Evolutionary conservation across 2,329 filamentous ascomycete genomes (phyloP).

Genomic region (Aspergillus candidus): DNA sequence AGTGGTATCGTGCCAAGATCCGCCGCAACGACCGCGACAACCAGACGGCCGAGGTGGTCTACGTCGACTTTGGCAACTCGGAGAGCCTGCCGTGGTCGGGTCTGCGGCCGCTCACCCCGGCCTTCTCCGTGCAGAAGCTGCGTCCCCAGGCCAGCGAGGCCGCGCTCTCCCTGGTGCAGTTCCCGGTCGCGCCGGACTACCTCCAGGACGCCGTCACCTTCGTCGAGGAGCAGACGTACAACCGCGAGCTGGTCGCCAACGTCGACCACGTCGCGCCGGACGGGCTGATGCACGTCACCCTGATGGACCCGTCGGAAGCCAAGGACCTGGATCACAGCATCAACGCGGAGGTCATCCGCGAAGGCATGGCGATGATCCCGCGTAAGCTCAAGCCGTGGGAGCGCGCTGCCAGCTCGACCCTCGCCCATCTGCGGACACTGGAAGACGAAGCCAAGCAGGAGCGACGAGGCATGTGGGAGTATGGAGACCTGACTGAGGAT

Average conservation of each 20-base stretch:
- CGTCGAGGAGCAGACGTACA: slow-evolving; percentile 67
- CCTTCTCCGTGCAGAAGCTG: slow-evolving; percentile 73
- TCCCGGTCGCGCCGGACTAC: slow-evolving; percentile 77
- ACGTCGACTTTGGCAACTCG: slow-evolving; percentile 94
- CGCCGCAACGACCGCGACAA: slow-evolving; percentile 86
- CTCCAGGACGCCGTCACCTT: slow-evolving; percentile 71
- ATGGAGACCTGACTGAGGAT: slow-evolving; percentile 91
- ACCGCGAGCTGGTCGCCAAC: slow-evolving; percentile 75
- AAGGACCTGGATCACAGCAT: slow-evolving; percentile 68
- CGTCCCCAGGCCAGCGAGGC: slow-evolving; percentile 84
- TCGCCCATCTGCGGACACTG: slow-evolving; percentile 65
- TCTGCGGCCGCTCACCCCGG: slow-evolving; percentile 71
- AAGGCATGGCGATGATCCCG: slow-evolving; percentile 85
- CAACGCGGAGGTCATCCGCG: slow-evolving; percentile 78
- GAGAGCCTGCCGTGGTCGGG: slow-evolving; percentile 81
- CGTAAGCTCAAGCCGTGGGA: slow-evolving; percentile 91
- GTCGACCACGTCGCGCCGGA: slow-evolving; percentile 83
- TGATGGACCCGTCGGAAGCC: slow-evolving; percentile 68
- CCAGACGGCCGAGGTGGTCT: slow-evolving; percentile 84
- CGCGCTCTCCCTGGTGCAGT: slow-evolving; percentile 78
- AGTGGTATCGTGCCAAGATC: slow-evolving; percentile 92
- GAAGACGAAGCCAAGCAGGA: slow-evolving; percentile 74
- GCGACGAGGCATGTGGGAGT: slow-evolving; percentile 92
- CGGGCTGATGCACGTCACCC: slow-evolving; percentile 74
- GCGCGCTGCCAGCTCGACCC: slow-evolving; percentile 63